Base-by-base conservation (phyloP, 164 flowering plant genomes). In the Magnolia kwangsiensis region DNA sequence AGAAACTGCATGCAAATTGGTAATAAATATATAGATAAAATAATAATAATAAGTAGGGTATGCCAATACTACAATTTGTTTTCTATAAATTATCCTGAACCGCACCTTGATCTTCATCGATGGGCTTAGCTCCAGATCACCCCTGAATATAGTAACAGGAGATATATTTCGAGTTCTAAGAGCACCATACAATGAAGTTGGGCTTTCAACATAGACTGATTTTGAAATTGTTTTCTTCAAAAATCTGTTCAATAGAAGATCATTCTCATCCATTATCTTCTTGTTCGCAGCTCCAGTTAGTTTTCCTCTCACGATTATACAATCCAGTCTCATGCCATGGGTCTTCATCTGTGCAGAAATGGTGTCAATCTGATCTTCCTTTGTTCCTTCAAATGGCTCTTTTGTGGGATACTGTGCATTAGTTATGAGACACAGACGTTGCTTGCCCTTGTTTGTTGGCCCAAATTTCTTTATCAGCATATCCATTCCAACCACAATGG, bases 401-500 rank as follows among this genome's bases (percentile, higher is more conserved):
- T 91, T 96, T 69, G 88, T 86, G 63, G 91, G 93, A 76, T 80
- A 80, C 63, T 51, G 79, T 29, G 95, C 97, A 83, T 83, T 84
- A 13, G 97, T 94, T 61, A 96, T 81, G 20, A 96, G 93, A 82
- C 97, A 92, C n/a, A 96, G 82, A 51, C 96, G 96, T 80, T 94
- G 92, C 86, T 91, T 96, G 69, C 97, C 97, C 85, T 92, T 96
- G 84, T 87, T 79, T 63, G 94, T 88, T n/a, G 76, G 75, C 76
- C 91, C 91, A 85, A 82, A 94, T 80, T 94, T 96, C 84, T 94
- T 96, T 76, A 96, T 90, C 81, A 96, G 81, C 90, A 92, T 86
- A 85, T 94, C 99, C 96, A 96, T 88, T 66, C 95, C 99, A 74
- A 94, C 97, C 76, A 94, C 90, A 81, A 96, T 85, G 63, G 93